Conservation (phyloP, 2,329 filamentous ascomycete genomes). For the Arthroderma sp. region DNA sequence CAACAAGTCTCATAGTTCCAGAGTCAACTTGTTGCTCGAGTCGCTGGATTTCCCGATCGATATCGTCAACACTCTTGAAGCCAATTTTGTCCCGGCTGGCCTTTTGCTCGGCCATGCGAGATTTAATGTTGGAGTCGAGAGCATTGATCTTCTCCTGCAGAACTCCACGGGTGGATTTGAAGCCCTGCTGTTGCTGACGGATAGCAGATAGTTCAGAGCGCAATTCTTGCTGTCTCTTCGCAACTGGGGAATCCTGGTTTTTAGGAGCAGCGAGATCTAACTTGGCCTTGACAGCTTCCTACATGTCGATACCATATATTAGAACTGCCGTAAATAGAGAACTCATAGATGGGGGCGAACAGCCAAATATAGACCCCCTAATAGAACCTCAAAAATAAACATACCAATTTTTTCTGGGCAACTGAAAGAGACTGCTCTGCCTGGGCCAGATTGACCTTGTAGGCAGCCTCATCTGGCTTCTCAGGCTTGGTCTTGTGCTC, state of each 20-base stretch:
- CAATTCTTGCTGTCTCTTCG: constrained; percentile 76
- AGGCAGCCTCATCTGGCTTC: constrained; percentile 76
- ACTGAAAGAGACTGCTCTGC: constrained; percentile 78
- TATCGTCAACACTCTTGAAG: constrained; percentile 78
- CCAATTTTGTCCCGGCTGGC: constrained; percentile 62
- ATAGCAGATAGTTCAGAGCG: constrained; percentile 72
- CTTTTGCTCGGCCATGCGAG: constrained; percentile 77
- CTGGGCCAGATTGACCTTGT: constrained; percentile 63
- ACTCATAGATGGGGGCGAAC: constrained; percentile 3
- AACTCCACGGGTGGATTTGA: constrained; percentile 66
- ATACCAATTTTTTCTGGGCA: constrained; percentile 56
- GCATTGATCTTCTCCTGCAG: constrained; percentile 86
- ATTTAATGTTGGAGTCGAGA: constrained; percentile 78
- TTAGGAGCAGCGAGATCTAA: constrained; percentile 70
- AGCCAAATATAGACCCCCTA: background rate
- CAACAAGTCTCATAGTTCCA: constrained; percentile 86
- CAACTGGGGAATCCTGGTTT: constrained; percentile 66
- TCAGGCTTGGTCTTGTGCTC: constrained; percentile 50
- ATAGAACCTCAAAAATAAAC: constrained; percentile 14
- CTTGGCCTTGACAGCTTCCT: constrained; percentile 82
- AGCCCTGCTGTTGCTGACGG: constrained; percentile 70
- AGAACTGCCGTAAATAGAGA: background rate
- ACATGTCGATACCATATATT: constrained; percentile 22
- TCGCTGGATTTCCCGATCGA: constrained; percentile 67
- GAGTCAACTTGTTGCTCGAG: constrained; percentile 78